These are phyloP conservation scores for Wakefieldia striispora DNA, from an alignment of 768 basidiomycete species.

Conservation along the genomic window DNA sequence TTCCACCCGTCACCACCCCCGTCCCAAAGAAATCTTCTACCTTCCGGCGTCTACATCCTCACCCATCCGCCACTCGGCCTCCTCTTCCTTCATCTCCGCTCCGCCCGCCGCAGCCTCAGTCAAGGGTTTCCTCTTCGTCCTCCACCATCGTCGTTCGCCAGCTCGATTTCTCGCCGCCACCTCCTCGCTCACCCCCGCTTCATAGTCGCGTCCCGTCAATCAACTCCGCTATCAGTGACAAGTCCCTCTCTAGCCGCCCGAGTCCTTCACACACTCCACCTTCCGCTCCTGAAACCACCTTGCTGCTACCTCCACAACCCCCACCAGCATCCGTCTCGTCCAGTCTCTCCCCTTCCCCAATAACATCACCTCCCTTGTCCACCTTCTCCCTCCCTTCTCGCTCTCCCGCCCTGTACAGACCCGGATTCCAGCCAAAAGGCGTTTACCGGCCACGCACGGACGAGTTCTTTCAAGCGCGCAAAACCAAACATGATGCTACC, in stretches of 20 bases:
- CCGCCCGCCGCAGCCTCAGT: conserved; percentile 26
- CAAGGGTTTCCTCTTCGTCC: conserved; percentile 16
- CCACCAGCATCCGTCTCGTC: conserved; percentile 4
- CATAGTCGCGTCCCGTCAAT: conserved; percentile 34
- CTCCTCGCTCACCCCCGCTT: conserved; percentile 27
- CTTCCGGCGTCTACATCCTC: conserved; percentile 49
- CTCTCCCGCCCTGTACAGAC: conserved; percentile 67
- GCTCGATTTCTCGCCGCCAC: conserved; percentile 20
- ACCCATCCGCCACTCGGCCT: conserved; percentile 9
- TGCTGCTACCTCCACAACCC: not conserved
- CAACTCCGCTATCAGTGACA: conserved; percentile 18
- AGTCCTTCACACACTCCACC: conserved; percentile 12
- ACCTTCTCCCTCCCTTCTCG: conserved; percentile 26
- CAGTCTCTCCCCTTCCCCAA: conserved; percentile 20
- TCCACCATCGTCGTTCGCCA: conserved; percentile 20
- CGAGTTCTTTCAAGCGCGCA: conserved; percentile 57
- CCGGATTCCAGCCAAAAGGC: conserved; percentile 93
- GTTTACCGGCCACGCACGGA: conserved; percentile 78
- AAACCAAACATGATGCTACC: conserved; percentile 39
- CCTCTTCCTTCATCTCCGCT: conserved; percentile 29
- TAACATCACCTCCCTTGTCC: conserved; percentile 21
- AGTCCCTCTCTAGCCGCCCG: not conserved
- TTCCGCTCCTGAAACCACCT: not conserved
- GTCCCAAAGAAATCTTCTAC: conserved; percentile 41
- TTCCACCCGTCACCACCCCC: not conserved